Evolutionary conservation across 1,284 basidiomycete species (phyloP), one percentile per base, ranked within the genome.

Genomic region (Fomitiporia mediterranea): DNA sequence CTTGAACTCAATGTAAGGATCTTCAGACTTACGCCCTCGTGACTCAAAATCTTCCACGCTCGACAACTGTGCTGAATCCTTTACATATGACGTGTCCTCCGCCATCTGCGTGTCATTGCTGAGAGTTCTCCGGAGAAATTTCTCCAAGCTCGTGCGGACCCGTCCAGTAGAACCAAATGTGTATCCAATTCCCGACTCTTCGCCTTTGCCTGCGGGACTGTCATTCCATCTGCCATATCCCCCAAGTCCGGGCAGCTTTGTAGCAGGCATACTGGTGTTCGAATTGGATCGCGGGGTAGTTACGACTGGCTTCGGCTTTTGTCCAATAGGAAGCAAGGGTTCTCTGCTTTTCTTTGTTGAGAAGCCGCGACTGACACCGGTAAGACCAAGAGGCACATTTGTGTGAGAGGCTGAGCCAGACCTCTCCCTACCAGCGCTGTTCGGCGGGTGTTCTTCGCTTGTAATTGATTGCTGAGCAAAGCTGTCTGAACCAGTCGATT

Each of bases 341-440:
- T 89, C 86, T 38, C 82, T 77, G 65, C 84, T 86, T 56, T 76
- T 78, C 65, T 85, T 87, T 28, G 49, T 56, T 11, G 58, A 60
- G 34, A 56, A 60, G 17, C 34, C 47, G 38, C 55, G 51, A 4
- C 32, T n/a, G n/a, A 57, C 32, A 13, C 25, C 32, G 34, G 46
- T 55, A 19, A 19, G 7, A 3, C 56, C 43, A 2, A 39, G 13
- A 4, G 46, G n/a, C 40, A 28, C 32, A 28, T 44, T 50, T 19
- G 44, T 15, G 23, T 55, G 44, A 17, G 51, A 30, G 4, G 43
- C 21, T 5, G 48, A 51, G 4, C 19, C 44, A 5, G 49, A 40
- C 30, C 48, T 23, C 21, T 47, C 48, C 34, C 42, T 55, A 25
- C 43, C 42, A 28, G 21, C 17, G 21, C 13, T 27, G 7, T 15